phyloP scores from a whole-genome alignment of 495 filamentous ascomycete species.

The Penicillium daleae region DNA sequence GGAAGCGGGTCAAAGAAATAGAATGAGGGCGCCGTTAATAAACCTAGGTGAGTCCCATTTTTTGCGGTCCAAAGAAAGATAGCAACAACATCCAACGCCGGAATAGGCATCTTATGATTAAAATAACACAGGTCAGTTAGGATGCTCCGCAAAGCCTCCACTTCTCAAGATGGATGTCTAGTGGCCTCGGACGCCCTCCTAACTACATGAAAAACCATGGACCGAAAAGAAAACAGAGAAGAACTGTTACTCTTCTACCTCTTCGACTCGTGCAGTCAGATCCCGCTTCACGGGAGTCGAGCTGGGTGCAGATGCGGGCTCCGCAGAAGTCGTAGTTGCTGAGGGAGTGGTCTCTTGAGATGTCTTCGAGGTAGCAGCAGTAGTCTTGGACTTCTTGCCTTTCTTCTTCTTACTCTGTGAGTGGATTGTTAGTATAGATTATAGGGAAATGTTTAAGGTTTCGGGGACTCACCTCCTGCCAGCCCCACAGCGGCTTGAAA shows the following conservation, averaged over 20 bases:
- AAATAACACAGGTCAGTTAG: neutral
- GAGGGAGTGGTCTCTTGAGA: constrained; percentile 53
- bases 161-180: neutral
- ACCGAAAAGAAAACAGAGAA: constrained; percentile 1
- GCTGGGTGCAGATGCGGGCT: constrained; percentile 52
- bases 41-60: neutral
- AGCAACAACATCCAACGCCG: neutral
- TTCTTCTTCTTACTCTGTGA: constrained; percentile 54
- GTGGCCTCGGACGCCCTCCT: neutral
- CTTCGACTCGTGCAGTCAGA: constrained; percentile 65
- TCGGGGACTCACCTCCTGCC: constrained; percentile 79
- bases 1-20: too few species aligned
- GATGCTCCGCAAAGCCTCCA: neutral
- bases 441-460: neutral
- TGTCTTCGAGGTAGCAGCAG: constrained; percentile 12
- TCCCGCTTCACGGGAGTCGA: constrained; percentile 49
- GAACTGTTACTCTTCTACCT: constrained; percentile 61
- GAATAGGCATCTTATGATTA: neutral
- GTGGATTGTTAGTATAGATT: constrained; percentile 18
- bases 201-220: neutral
- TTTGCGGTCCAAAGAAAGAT: neutral
- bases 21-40: neutral
- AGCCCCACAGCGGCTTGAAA: constrained; percentile 96
- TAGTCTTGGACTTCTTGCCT: constrained; percentile 63
- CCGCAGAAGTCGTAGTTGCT: constrained; percentile 62